Percentiles rank a stretch among this genome's conserved stretches.
Conservation (phyloP, 2,329 filamentous ascomycete species). For the Cladosporium sp. region DNA sequence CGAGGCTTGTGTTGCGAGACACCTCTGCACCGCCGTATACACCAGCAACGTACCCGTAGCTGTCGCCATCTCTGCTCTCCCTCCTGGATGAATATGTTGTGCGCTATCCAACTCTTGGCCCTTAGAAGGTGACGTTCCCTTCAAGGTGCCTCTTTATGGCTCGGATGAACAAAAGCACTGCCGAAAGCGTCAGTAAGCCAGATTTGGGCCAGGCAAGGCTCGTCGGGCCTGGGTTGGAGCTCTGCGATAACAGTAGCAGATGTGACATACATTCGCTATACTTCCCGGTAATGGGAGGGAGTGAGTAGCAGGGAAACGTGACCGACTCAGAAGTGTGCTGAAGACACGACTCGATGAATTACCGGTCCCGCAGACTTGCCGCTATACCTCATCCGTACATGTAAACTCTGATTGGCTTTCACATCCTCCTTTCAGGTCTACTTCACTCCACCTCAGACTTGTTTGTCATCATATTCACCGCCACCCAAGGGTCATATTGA, state of each 20-base stretch:
- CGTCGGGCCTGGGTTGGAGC: too few species aligned
- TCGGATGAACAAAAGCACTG: conserved; percentile 8
- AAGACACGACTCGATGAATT: conserved; percentile 11
- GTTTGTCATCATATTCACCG: background rate
- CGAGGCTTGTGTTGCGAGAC: background rate
- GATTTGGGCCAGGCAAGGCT: background rate
- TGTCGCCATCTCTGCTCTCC: conserved; percentile 21
- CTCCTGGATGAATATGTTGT: conserved; percentile 1
- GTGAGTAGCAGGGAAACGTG: conserved; percentile 4
- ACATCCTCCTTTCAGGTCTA: background rate
- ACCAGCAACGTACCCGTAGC: conserved; percentile 18
- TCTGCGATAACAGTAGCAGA: background rate
- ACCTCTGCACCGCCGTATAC: background rate
- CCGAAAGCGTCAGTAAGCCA: conserved; percentile 5
- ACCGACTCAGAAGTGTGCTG: conserved; percentile 9
- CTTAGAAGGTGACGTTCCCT: background rate
- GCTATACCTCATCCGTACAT: background rate
- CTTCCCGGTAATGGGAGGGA: conserved; percentile 2
- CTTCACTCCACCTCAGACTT: conserved; percentile 3
- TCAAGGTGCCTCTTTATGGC: conserved; percentile 6
- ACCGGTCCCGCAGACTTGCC: background rate
- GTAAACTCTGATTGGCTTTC: conserved; percentile 6
- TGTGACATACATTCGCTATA: background rate
- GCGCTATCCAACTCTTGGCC: conserved; percentile 8
- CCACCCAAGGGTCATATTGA: too few species aligned